phyloP scores from a whole-genome alignment of 2,329 filamentous ascomycete genomes.

The Colletotrichum eleusines region DNA sequence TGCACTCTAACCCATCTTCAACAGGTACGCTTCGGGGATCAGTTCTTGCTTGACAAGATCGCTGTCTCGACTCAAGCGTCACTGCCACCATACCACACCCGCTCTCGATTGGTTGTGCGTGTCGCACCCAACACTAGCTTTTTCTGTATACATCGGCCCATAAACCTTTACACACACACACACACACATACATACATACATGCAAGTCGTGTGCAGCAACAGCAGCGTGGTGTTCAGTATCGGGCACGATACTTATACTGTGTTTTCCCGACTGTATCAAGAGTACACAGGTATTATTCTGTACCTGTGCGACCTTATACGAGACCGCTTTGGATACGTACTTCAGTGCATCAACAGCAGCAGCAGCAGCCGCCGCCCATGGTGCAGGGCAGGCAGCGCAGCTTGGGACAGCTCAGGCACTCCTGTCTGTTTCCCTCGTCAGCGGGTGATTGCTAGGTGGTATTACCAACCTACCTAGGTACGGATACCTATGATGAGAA shows the following conservation, averaged over 20 bases:
- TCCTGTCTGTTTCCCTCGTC: slow-evolving; percentile 9
- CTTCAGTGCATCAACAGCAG: too few species aligned
- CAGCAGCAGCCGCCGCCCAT: background rate
- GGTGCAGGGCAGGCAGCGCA: slow-evolving; percentile 20
- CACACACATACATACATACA: slow-evolving; percentile 12
- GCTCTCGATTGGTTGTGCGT: background rate
- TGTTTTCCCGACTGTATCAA: too few species aligned
- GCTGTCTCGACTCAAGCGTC: slow-evolving; percentile 8
- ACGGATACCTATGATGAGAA: background rate
- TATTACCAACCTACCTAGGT: too few species aligned
- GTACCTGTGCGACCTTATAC: too few species aligned
- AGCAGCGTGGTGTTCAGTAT: too few species aligned
- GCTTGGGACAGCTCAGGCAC: slow-evolving; percentile 24
- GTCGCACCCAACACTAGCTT: background rate
- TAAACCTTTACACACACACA: background rate
- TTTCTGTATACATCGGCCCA: slow-evolving; percentile 4
- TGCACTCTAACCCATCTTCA: background rate
- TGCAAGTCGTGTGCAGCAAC: slow-evolving; percentile 28
- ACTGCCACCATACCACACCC: too few species aligned
- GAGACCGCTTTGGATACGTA: too few species aligned
- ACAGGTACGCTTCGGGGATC: slow-evolving; percentile 1
- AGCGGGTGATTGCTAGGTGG: background rate
- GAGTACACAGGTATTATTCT: too few species aligned
- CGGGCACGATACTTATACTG: too few species aligned
- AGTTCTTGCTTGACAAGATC: slow-evolving; percentile 6